Evolutionary conservation across 108 stramenopile species (phyloP), one percentile per base, ranked within the genome.

Genomic region (Skeletonema menzelii): DNA sequence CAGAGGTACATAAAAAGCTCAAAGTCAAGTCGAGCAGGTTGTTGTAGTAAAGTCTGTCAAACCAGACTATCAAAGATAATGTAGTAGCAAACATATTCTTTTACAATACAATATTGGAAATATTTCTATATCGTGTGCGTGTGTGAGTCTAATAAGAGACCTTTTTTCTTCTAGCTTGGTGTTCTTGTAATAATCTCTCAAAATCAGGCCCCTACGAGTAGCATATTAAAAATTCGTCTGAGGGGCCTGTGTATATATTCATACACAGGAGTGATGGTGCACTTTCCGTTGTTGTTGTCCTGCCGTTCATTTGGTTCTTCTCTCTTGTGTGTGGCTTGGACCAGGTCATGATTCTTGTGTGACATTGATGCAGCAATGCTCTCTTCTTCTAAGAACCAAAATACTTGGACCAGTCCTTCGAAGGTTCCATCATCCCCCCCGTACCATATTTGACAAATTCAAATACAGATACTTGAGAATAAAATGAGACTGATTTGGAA

Each of bases 331-430:
- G 8, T 6, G 2, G 1, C 0, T 40, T 40, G 38, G 14, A 15
- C 15, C 3, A 15, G 38, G 38, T 40, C 38, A 40, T 40, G 38
- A 40, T 40, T 40, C 14, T 0, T 40, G 38, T 40, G 14, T 40
- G 38, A 15, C 14, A 15, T 40, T 40, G 13, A 15, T 8, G 38
- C 14, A 37, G 2, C 38, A n/a, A n/a, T n/a, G n/a, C n/a, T n/a
- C n/a, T n/a, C n/a, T n/a, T n/a, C n/a, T n/a, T 49, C 20, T 49
- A 49, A 20, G 27, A 72, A 26, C 31, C 66, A 49, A 79, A 79
- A 61, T 72, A 79, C 37, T 68, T 73, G 13, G 70, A 72, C 78
- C 78, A 79, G 17, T 70, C 78, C 46, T 79, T 61, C 37, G 55
- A 40, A 44, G 59, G 62, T 56, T 56, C 58, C 22, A 27, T 1